Evolutionary conservation across 306 rosid genomes (phyloP).

Genomic region (Begonia fuchsioides): DNA sequence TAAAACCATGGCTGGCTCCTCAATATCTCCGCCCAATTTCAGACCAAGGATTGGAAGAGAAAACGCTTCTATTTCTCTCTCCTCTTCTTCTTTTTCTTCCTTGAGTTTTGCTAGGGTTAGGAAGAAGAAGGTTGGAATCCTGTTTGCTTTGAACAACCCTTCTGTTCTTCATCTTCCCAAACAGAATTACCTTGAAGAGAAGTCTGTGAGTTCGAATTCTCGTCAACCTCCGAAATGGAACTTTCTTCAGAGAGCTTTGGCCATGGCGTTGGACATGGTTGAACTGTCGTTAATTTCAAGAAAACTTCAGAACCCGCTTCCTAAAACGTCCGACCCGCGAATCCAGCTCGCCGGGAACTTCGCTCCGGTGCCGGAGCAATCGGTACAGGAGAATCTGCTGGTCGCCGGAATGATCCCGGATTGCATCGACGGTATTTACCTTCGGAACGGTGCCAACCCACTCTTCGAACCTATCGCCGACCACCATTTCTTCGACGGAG

Average conservation of each 20-base stretch:
- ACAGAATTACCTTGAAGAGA: slow-evolving; percentile 15
- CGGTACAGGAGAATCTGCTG: slow-evolving; percentile 18
- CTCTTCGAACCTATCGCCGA: slow-evolving; percentile 43
- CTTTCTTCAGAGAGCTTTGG: slow-evolving; percentile 53
- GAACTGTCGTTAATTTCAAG: slow-evolving; percentile 56
- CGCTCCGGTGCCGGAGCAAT: slow-evolving; percentile 48
- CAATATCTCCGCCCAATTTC: slow-evolving; percentile 10
- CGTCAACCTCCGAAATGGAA: slow-evolving; percentile 28
- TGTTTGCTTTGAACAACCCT: slow-evolving; percentile 42
- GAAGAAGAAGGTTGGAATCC: slow-evolving; percentile 12
- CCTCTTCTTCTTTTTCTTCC: slow-evolving; percentile 11
- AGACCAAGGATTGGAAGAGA: neutral
- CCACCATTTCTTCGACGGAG: slow-evolving; percentile 60
- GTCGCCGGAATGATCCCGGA: slow-evolving; percentile 34
- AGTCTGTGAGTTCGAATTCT: slow-evolving; percentile 10
- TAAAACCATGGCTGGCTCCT: slow-evolving; percentile 17
- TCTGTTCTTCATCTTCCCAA: slow-evolving; percentile 50
- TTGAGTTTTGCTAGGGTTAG: slow-evolving; percentile 34
- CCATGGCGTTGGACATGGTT: slow-evolving; percentile 39
- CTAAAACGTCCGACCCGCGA: slow-evolving; percentile 45
- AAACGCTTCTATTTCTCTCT: neutral
- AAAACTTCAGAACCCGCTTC: slow-evolving; percentile 44
- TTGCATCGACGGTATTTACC: slow-evolving; percentile 44
- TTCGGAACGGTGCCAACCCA: slow-evolving; percentile 65
- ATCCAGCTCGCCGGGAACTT: slow-evolving; percentile 51